Evolutionary conservation across 2,329 filamentous ascomycete species (phyloP).

Genomic region (Aspergillus piperis): DNA sequence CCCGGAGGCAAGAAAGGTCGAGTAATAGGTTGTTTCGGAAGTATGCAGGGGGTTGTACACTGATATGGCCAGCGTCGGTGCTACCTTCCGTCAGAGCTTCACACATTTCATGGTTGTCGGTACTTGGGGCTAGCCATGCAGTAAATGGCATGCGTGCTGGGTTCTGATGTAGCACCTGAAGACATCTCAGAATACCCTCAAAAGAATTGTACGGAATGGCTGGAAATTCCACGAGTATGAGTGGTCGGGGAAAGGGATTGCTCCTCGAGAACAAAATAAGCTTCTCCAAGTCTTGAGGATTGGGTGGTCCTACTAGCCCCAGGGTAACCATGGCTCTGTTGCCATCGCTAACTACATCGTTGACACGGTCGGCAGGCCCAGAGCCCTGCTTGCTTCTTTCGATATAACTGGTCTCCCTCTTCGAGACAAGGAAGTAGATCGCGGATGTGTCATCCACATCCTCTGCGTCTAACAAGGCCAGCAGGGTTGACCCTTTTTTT

Average conservation of each 20-base stretch:
- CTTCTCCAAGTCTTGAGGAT: neutral
- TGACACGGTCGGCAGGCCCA: neutral
- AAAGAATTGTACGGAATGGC: slow-evolving; percentile 15
- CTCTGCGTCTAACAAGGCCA: slow-evolving; percentile 12
- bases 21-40: neutral
- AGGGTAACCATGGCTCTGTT: slow-evolving; percentile 8
- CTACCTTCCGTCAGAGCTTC: neutral
- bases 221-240: slow-evolving; percentile 18
- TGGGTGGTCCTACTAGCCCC: neutral
- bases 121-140: slow-evolving; percentile 4
- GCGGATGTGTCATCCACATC: slow-evolving; percentile 1
- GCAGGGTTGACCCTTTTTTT: neutral
- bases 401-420: neutral
- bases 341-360: slow-evolving; percentile 3
- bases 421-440: slow-evolving; percentile 10
- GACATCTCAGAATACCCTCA: slow-evolving; percentile 14
- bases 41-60: neutral
- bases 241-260: neutral
- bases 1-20: neutral
- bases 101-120: neutral
- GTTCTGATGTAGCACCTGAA: slow-evolving; percentile 9
- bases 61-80: neutral
- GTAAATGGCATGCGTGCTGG: slow-evolving; percentile 7
- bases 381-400: neutral
- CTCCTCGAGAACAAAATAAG: neutral